Percentiles rank a stretch among this genome's conserved stretches.
phyloP scores from a whole-genome alignment of 2,329 filamentous ascomycete species.

The Trichoderma arundinaceum region DNA sequence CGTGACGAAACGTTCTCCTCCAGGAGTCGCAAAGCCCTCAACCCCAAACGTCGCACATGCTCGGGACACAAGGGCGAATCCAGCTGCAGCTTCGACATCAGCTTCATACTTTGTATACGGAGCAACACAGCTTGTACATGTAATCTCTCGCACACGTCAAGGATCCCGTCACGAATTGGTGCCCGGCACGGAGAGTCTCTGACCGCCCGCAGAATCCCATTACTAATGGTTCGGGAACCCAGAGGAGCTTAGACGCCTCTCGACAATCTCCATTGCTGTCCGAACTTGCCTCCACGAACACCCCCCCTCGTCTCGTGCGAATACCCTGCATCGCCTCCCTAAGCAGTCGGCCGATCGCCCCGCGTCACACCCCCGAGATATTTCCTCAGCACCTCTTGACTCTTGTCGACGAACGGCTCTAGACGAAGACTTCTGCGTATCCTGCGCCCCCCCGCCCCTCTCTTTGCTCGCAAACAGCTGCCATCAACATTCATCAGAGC shows the following conservation, averaged over 20 bases:
- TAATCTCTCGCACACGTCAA: too few relatives aligned
- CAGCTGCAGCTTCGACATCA: not conserved
- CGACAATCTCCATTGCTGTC: conserved; percentile 21
- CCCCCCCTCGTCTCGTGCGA: conserved; percentile 16
- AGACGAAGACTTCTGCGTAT: not conserved
- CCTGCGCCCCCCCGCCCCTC: not conserved
- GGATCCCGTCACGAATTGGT: too few relatives aligned
- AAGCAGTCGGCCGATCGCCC: conserved; percentile 16
- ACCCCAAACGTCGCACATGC: not conserved
- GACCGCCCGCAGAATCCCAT: conserved; percentile 16
- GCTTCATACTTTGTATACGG: too few relatives aligned
- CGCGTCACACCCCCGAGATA: conserved; percentile 20
- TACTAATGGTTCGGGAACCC: conserved; percentile 13
- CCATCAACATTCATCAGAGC: not conserved
- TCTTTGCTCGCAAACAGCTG: too few relatives aligned
- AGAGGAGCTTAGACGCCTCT: conserved; percentile 17
- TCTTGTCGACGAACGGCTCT: not conserved
- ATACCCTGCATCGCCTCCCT: conserved; percentile 17
- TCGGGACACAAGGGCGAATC: not conserved
- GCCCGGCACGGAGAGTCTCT: not conserved
- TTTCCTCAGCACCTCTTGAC: conserved; percentile 15
- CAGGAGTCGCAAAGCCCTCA: conserved; percentile 17
- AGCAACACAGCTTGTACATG: too few relatives aligned
- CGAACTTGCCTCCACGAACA: conserved; percentile 19
- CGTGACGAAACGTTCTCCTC: conserved; percentile 1